phyloP scores from a whole-genome alignment of 2,329 filamentous ascomycete genomes.

The Claviceps sp. region DNA sequence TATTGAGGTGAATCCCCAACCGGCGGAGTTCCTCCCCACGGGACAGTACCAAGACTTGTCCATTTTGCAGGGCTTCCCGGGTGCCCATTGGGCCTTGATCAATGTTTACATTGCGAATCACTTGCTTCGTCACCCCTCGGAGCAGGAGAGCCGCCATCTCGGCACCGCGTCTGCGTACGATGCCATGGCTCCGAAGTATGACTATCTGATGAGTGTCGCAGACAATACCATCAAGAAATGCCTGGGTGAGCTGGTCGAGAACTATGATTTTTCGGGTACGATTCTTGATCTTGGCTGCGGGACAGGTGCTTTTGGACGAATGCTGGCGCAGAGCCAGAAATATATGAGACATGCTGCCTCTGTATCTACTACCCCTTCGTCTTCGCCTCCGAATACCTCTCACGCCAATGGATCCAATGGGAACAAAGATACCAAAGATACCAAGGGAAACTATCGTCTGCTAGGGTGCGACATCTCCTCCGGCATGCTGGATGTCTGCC shows the following conservation, averaged over 20 bases:
- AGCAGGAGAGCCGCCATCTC: background rate
- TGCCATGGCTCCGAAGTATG: background rate
- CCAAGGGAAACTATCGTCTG: background rate
- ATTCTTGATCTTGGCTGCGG: background rate
- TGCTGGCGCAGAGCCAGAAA: background rate
- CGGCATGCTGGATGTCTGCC: background rate
- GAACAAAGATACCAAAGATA: too few relatives aligned
- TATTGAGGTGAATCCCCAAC: background rate
- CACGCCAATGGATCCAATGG: too few relatives aligned
- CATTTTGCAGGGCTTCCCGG: background rate
- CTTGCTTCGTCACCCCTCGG: background rate
- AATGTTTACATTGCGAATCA: constrained; percentile 1
- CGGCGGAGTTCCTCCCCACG: background rate
- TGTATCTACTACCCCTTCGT: background rate
- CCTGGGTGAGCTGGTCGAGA: background rate
- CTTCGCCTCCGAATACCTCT: too few relatives aligned
- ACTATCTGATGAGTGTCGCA: background rate
- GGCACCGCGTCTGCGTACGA: background rate
- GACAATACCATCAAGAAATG: background rate
- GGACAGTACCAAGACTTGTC: background rate
- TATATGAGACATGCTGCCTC: background rate
- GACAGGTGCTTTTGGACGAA: background rate
- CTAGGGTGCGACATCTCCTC: constrained; percentile 1
- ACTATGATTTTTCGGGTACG: background rate
- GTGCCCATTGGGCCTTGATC: background rate